Conservation (phyloP, 2,329 filamentous ascomycete species). For the Aureobasidium zeae region DNA sequence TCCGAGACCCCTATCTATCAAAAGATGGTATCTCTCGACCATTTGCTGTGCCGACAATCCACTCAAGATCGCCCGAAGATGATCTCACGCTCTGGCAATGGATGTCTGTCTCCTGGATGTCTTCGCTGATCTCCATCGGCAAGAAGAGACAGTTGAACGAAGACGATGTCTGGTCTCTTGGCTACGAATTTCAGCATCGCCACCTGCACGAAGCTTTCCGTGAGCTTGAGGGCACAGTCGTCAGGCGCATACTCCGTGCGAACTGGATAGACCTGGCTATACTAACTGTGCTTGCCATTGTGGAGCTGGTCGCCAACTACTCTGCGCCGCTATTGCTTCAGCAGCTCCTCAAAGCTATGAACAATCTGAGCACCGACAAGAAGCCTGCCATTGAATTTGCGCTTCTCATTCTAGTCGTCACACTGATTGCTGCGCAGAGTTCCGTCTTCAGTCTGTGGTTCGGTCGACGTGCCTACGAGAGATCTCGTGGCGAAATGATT, state of each 20-base stretch:
- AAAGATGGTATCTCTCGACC: slow-evolving; percentile 50
- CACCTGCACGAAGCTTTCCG: slow-evolving; percentile 66
- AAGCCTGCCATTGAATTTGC: slow-evolving; percentile 58
- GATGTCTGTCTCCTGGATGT: slow-evolving; percentile 77
- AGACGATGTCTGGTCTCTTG: slow-evolving; percentile 71
- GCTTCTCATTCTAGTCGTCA: slow-evolving; percentile 49
- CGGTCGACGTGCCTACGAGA: slow-evolving; percentile 71
- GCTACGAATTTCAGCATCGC: slow-evolving; percentile 72
- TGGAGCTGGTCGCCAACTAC: slow-evolving; percentile 49
- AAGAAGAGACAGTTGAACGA: slow-evolving; percentile 59
- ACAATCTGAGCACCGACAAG: slow-evolving; percentile 41
- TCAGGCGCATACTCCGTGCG: slow-evolving; percentile 58
- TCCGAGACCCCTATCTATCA: slow-evolving; percentile 51
- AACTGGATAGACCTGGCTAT: slow-evolving; percentile 73
- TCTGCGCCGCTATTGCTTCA: slow-evolving; percentile 62
- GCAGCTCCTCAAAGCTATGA: slow-evolving; percentile 58
- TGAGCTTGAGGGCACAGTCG: slow-evolving; percentile 61
- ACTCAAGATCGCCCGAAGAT: slow-evolving; percentile 69
- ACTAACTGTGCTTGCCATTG: slow-evolving; percentile 52
- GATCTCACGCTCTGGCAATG: slow-evolving; percentile 72
- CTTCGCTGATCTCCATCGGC: slow-evolving; percentile 59
- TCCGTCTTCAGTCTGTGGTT: slow-evolving; percentile 69
- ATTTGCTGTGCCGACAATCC: slow-evolving; percentile 46
- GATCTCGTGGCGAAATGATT: slow-evolving; percentile 75
- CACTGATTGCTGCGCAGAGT: slow-evolving; percentile 55